Evolutionary conservation across 148 eudicot species (phyloP).

Genomic region (Linanthus parryae): DNA sequence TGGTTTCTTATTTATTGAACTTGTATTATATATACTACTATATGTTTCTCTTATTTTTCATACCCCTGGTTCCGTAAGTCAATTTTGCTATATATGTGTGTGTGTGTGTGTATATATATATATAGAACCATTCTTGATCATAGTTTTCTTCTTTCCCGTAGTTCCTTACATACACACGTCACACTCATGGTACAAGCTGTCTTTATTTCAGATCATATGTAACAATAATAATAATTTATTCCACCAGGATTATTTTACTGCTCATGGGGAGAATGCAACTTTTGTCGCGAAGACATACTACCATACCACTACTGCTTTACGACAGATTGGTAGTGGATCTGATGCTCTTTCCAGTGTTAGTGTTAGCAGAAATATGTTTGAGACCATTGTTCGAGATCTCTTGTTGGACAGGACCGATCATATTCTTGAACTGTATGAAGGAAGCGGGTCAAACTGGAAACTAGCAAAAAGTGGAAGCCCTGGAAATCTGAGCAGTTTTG

Average conservation of each 20-base stretch:
- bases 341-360: conserved; percentile 80
- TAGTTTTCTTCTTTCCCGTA: no score
- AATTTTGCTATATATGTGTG: no score
- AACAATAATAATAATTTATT: conserved; percentile 3
- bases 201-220: background rate
- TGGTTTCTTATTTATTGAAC: no score
- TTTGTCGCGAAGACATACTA: conserved; percentile 86
- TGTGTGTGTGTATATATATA: no score
- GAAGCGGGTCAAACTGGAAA: conserved; percentile 83
- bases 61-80: no score
- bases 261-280: conserved; percentile 91
- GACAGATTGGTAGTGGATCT: conserved; percentile 79
- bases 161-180: no score
- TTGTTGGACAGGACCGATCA: conserved; percentile 94
- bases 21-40: no score
- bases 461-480: conserved; percentile 89
- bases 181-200: background rate
- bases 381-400: conserved; percentile 78
- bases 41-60: no score
- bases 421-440: conserved; percentile 86
- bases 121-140: no score
- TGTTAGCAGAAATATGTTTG: conserved; percentile 88
- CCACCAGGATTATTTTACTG: conserved; percentile 82
- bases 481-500: conserved; percentile 92
- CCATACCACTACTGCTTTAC: conserved; percentile 83